These are phyloP conservation scores for Yarrowia osloensis DNA, from an alignment of 805 yeast species.

Conservation along the genomic window DNA sequence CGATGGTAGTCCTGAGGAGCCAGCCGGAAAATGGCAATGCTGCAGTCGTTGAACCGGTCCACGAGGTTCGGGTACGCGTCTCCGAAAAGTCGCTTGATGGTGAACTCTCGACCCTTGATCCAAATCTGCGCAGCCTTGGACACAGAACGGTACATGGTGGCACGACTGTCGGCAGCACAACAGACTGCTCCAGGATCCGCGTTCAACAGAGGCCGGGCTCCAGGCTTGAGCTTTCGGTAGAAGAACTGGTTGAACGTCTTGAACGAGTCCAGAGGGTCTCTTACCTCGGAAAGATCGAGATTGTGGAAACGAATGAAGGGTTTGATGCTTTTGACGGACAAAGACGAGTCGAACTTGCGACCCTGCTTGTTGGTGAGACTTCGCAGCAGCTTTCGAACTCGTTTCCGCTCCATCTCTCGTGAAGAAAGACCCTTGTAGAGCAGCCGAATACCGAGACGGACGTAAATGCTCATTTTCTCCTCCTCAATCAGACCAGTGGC, in stretches of 20 bases:
- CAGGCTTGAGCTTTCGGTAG: slow-evolving; percentile 72
- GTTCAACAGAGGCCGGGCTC: slow-evolving; percentile 70
- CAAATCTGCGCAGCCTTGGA: slow-evolving; percentile 70
- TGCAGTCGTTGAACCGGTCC: slow-evolving; percentile 51
- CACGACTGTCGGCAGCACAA: slow-evolving; percentile 84
- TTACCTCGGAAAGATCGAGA: slow-evolving; percentile 72
- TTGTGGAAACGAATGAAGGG: slow-evolving; percentile 81
- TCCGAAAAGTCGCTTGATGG: slow-evolving; percentile 61
- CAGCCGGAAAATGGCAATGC: slow-evolving; percentile 77
- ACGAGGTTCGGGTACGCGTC: slow-evolving; percentile 45
- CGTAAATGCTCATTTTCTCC: slow-evolving; percentile 88
- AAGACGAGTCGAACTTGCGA: slow-evolving; percentile 69
- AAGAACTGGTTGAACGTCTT: slow-evolving; percentile 86
- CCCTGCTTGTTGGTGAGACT: slow-evolving; percentile 81
- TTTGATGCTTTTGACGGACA: slow-evolving; percentile 65
- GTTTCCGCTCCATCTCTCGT: slow-evolving; percentile 55
- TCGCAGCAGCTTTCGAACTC: slow-evolving; percentile 61
- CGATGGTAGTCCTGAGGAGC: slow-evolving; percentile 98
- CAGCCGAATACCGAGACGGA: slow-evolving; percentile 81
- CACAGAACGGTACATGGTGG: slow-evolving; percentile 66
- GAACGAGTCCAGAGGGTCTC: slow-evolving; percentile 53
- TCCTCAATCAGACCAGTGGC: slow-evolving; percentile 85
- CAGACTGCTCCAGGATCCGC: slow-evolving; percentile 52
- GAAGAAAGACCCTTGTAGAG: slow-evolving; percentile 70
- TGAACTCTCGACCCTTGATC: slow-evolving; percentile 85